These are phyloP conservation scores for Ascochyta koolunga DNA, from an alignment of 2,329 filamentous ascomycete species.

Conservation along the genomic window DNA sequence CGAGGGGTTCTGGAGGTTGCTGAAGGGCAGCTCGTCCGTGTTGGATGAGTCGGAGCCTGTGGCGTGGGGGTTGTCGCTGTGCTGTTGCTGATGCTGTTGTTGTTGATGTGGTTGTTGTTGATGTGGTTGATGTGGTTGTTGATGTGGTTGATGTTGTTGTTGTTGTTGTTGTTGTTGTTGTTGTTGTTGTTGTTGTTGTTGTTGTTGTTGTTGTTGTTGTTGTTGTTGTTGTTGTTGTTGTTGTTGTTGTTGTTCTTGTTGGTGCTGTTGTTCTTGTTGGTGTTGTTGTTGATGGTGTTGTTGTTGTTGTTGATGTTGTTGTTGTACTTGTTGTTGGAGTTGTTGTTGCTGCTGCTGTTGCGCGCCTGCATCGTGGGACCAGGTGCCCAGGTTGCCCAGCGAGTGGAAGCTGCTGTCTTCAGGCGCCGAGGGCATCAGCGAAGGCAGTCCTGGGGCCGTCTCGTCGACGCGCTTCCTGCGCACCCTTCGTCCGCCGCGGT, in stretches of 20 bases:
- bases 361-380: conserved; percentile 31
- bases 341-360: conserved; percentile 19
- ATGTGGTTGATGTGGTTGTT: too few relatives aligned
- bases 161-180: background rate
- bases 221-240: conserved; percentile 28
- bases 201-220: conserved; percentile 25
- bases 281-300: too few relatives aligned
- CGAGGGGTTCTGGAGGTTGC: conserved; percentile 56
- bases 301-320: background rate
- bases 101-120: background rate
- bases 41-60: conserved; percentile 39
- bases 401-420: conserved; percentile 44
- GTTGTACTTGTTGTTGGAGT: background rate
- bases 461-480: conserved; percentile 54
- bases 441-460: conserved; percentile 24
- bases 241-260: conserved; percentile 8
- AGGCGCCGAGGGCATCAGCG: conserved; percentile 37
- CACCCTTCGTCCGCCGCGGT: conserved; percentile 64
- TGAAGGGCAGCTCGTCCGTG: conserved; percentile 46
- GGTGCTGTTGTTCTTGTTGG: too few relatives aligned
- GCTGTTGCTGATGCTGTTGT: conserved; percentile 18
- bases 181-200: background rate
- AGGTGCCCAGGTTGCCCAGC: conserved; percentile 47
- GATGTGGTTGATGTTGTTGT: too few relatives aligned
- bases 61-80: conserved; percentile 29